Evolutionary conservation across 345 rosid species (phyloP).

Genomic region (Gossypium sturtianum): DNA sequence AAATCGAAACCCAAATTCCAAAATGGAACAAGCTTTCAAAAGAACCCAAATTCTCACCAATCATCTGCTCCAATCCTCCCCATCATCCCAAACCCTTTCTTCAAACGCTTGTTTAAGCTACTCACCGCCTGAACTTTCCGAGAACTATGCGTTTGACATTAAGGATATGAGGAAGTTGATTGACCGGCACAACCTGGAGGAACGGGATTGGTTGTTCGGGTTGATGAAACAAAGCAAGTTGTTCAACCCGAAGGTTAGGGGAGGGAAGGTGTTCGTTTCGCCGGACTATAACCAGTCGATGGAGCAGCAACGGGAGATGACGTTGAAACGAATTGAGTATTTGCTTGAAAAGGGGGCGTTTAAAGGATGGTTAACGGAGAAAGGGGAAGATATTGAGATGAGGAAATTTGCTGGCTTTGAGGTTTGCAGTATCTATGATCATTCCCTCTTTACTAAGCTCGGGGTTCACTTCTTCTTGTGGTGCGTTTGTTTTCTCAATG

Average conservation of each 20-base stretch:
- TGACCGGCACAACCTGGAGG: slow-evolving; percentile 58
- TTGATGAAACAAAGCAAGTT: slow-evolving; percentile 58
- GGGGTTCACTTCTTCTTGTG: slow-evolving; percentile 88
- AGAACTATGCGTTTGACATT: slow-evolving; percentile 40
- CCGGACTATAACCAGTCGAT: slow-evolving; percentile 82
- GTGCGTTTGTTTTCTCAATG: slow-evolving; percentile 19
- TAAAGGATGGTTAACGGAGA: slow-evolving; percentile 61
- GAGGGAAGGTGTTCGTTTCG: slow-evolving; percentile 61
- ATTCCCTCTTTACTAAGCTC: slow-evolving; percentile 57
- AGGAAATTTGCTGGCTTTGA: slow-evolving; percentile 57
- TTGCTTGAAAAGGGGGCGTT: slow-evolving; percentile 59
- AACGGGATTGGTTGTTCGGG: slow-evolving; percentile 79
- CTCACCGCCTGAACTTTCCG: slow-evolving; percentile 69
- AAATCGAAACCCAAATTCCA: background rate
- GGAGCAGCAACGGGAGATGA: slow-evolving; percentile 93
- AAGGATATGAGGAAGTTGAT: slow-evolving; percentile 58
- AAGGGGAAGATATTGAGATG: slow-evolving; percentile 52
- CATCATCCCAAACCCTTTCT: slow-evolving; percentile 8
- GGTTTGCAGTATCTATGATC: slow-evolving; percentile 53
- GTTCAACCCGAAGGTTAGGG: slow-evolving; percentile 60
- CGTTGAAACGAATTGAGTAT: slow-evolving; percentile 58
- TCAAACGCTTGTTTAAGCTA: slow-evolving; percentile 50
- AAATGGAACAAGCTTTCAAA: slow-evolving; percentile 42
- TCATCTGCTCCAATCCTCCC: slow-evolving; percentile 40
- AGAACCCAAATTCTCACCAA: slow-evolving; percentile 47